Base-by-base conservation (phyloP, 2,329 filamentous ascomycete genomes). In the Colletotrichum euphorbiae region DNA sequence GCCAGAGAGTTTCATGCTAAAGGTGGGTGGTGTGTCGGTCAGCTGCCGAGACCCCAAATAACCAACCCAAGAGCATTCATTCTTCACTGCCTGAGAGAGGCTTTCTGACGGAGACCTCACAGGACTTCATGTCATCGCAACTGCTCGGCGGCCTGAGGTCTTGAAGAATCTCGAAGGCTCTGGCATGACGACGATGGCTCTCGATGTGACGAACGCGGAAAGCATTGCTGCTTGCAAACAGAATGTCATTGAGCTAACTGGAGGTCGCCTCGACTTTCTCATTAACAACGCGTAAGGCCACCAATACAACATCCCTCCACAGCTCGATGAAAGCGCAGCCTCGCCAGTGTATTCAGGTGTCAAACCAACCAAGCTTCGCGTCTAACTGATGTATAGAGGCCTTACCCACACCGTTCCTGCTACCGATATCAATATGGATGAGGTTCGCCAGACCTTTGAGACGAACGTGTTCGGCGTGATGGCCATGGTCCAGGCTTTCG, bases 381-480 rank as follows among this genome's bases (percentile, higher is more conserved):
- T 31, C 61, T 71, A 31, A 71, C 33, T 13, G 12, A 33, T 12
- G n/a, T 7, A 3, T 69, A 87, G 85, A 43, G 85, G 85, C 62
- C 81, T 83, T 62, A 83, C 82, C 3, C 82, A 85, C 73, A 84
- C 81, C 15, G 81, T 84, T 57, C 84, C 85, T 0, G 83, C 84
- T 1, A 80, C 84, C 1, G 85, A 88, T 73, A 80, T 86, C 51
- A 80, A 84, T 57, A 73, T 87, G 7, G 80, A 83, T 59, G 85
- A 86, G 56, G 84, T 86, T 4, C 85, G 85, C 66, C 74, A 78
- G 67, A 85, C 84, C 2, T 88, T 85, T 60, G 85, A 88, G 75
- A 83, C 84, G 70, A 88, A 88, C 71, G 84, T 88, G 45, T 87
- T 89, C 69, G 83, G 83, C 46, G 81, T 85, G 71, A 87, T 89